Evolutionary conservation across 2,329 filamentous ascomycete genomes (phyloP).

Genomic region (Cordyceps fumosorosea): DNA sequence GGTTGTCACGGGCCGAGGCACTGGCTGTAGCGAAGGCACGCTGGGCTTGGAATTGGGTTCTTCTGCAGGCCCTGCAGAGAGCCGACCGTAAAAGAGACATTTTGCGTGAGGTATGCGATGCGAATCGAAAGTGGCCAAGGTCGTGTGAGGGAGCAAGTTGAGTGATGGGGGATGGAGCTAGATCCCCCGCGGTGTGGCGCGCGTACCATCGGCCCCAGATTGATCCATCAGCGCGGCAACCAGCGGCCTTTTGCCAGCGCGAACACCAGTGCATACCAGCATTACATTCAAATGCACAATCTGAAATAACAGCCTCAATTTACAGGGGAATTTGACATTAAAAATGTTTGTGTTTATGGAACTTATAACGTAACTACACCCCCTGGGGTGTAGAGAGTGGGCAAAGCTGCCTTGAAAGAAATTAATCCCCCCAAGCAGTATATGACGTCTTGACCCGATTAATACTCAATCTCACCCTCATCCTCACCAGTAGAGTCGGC

Average conservation of each 20-base stretch:
- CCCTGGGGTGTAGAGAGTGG: conserved; percentile 23
- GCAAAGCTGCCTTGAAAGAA: conserved; percentile 19
- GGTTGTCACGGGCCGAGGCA: conserved; percentile 31
- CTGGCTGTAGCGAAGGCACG: conserved; percentile 36
- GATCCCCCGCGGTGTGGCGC: conserved; percentile 6
- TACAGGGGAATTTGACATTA: conserved; percentile 14
- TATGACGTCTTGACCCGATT: conserved; percentile 29
- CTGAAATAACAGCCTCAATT: neutral
- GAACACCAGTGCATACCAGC: neutral
- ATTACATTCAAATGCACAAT: neutral
- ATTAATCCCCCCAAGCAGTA: conserved; percentile 16
- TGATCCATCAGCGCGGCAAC: conserved; percentile 8
- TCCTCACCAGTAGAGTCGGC: conserved; percentile 88
- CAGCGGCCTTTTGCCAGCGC: neutral
- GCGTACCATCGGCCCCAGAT: conserved; percentile 14
- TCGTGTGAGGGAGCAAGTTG: conserved; percentile 12
- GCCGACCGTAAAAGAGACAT: conserved; percentile 33
- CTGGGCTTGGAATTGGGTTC: conserved; percentile 24
- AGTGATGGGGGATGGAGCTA: conserved; percentile 1
- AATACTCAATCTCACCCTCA: conserved; percentile 88
- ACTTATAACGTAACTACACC: conserved; percentile 34
- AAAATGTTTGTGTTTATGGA: conserved; percentile 22
- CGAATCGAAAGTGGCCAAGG: neutral
- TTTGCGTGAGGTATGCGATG: conserved; percentile 7
- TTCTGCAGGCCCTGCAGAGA: conserved; percentile 33